phyloP scores from a whole-genome alignment of 768 basidiomycete species.

The Trichaptum fuscoviolaceum region DNA sequence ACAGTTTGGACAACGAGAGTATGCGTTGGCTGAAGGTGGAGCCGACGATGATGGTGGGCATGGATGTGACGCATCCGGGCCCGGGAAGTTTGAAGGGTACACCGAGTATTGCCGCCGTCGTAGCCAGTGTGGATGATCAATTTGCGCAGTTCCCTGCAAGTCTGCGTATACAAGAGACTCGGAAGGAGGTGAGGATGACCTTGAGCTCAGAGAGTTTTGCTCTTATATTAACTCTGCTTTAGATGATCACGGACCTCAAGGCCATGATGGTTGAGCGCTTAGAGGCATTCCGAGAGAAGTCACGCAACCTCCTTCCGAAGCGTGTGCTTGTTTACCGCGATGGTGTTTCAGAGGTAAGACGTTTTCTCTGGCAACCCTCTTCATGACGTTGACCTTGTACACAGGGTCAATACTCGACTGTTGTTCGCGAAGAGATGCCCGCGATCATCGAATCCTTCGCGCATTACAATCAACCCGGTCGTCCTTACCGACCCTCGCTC shows the following conservation, averaged over 20 bases:
- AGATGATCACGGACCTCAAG: slow-evolving; percentile 46
- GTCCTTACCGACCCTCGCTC: slow-evolving; percentile 39
- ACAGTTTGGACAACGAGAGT: slow-evolving; percentile 34
- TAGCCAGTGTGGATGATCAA: slow-evolving; percentile 39
- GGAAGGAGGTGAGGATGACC: slow-evolving; percentile 56
- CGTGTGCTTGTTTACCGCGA: slow-evolving; percentile 58
- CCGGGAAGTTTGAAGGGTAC: slow-evolving; percentile 58
- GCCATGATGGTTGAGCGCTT: slow-evolving; percentile 47
- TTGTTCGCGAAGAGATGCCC: slow-evolving; percentile 39
- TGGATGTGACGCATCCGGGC: slow-evolving; percentile 76
- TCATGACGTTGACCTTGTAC: background rate
- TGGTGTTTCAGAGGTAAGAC: slow-evolving; percentile 70
- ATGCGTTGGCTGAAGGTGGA: slow-evolving; percentile 31
- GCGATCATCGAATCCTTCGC: slow-evolving; percentile 38
- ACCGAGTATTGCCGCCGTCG: slow-evolving; percentile 49
- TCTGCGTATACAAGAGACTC: slow-evolving; percentile 46
- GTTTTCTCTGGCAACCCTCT: background rate
- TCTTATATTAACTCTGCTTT: background rate
- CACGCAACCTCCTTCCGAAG: slow-evolving; percentile 31
- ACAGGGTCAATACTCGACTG: slow-evolving; percentile 45
- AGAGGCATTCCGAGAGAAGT: slow-evolving; percentile 32
- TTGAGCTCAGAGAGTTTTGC: background rate
- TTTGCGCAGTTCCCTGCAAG: slow-evolving; percentile 48
- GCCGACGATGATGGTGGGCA: slow-evolving; percentile 51
- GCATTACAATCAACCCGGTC: slow-evolving; percentile 30